Base-by-base conservation (phyloP, 129 eudicot species). In the Tagetes erecta region DNA sequence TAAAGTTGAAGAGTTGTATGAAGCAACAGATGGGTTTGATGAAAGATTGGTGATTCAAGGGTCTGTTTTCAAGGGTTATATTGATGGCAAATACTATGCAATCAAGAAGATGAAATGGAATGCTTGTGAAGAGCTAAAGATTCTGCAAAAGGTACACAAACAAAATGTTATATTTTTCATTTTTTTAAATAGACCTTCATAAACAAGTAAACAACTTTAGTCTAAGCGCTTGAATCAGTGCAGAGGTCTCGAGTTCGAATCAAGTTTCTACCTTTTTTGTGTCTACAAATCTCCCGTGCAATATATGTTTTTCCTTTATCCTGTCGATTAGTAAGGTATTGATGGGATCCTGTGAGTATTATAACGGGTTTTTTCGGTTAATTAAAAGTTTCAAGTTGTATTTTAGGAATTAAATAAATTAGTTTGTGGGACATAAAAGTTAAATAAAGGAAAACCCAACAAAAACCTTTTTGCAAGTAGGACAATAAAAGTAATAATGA, bases 31-130 rank as follows among this genome's bases (percentile, higher is more conserved):
- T 71, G 92, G 84, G 3, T 94, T 94, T 76, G 84, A 86, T 85
- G 86, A 86, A 40, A 88, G 78, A 75, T 81, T 64, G 44, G 63
- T 88, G 71, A 82, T 94, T 68, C 84, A 90, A 63, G 98, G 97
- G 20, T 90, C 97, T 80, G 98, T 94, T 31, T 94, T 83, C 5
- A 90, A 82, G 79, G 98, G 96, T 10, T 67, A 59, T 69, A 82
- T 94, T 77, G 83, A 83, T 86, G 98, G 96, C 9, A 85, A 83
- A 42, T 36, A 72, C 8, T 88, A 71, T 83, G 97, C 98, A 1
- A 94, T 94, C 86, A 94, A 94, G 88, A 90, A 86, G 70, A 90
- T 94, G 97, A 94, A 94, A 65, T 94, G 98, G 98, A 90, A 94
- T 88, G 98, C 97, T 35, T 81, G 56, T 82, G 96, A 94, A 78